Evolutionary conservation across 257 asterid species (phyloP).

Genomic region (Scutellaria minor): DNA sequence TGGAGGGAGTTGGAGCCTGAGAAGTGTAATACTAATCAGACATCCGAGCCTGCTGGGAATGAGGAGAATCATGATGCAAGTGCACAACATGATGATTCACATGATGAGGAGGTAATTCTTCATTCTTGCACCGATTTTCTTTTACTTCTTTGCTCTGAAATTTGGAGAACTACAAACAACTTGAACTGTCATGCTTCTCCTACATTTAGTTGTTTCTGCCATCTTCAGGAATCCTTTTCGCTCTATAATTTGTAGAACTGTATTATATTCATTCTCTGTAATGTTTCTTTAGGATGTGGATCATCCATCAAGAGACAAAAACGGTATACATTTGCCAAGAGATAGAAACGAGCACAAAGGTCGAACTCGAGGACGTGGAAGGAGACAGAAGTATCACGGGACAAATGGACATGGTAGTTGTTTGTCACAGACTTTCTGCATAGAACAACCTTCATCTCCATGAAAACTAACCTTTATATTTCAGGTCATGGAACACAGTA

Average conservation of each 20-base stretch:
- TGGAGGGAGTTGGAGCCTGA: constrained; percentile 73
- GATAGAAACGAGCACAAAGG: constrained; percentile 65
- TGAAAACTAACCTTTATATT: background rate
- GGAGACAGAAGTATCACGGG: constrained; percentile 65
- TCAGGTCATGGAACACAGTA: constrained; percentile 66
- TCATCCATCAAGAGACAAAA: constrained; percentile 53
- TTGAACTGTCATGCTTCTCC: too few species aligned
- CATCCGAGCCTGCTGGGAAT: constrained; percentile 51
- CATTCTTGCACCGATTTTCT: constrained; percentile 7
- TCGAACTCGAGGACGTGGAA: constrained; percentile 75
- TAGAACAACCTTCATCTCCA: background rate
- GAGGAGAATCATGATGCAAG: constrained; percentile 62
- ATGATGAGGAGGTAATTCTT: constrained; percentile 71
- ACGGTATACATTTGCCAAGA: constrained; percentile 51
- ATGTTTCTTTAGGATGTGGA: constrained; percentile 53
- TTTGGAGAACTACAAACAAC: too few species aligned
- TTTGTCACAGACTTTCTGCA: background rate
- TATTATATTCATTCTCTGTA: background rate
- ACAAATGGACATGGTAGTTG: constrained; percentile 74
- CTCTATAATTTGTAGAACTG: background rate
- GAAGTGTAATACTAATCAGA: constrained; percentile 53
- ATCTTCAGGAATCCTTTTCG: too few species aligned
- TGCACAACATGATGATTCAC: constrained; percentile 76
- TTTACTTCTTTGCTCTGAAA: too few species aligned
- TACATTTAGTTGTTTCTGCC: too few species aligned